Percentiles rank a stretch among this genome's conserved stretches.
Conservation (phyloP, 257 asterid genomes). For the Cordia subcordata region DNA sequence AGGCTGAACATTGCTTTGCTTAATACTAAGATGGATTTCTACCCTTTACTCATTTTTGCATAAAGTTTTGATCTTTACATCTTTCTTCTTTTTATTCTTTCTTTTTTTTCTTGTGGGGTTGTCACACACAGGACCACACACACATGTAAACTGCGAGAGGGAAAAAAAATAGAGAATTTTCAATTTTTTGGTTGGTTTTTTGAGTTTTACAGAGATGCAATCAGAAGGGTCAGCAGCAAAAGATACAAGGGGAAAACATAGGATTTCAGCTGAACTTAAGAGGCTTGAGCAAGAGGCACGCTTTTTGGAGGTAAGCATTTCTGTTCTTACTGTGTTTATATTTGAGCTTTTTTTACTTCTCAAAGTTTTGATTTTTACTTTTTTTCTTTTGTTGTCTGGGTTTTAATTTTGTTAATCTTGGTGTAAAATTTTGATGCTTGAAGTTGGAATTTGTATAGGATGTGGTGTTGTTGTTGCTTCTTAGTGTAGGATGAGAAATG, state of each 20-base stretch:
- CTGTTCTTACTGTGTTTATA: neutral
- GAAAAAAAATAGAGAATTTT: neutral
- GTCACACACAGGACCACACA: neutral
- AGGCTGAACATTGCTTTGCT: neutral
- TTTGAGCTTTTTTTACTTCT: conserved; percentile 6
- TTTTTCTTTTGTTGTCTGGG: neutral
- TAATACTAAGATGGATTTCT: neutral
- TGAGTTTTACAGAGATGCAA: conserved; percentile 45
- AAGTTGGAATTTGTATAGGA: neutral
- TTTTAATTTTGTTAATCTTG: neutral
- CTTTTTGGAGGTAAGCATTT: conserved; percentile 71
- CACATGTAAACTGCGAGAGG: neutral
- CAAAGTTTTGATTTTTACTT: conserved; percentile 1
- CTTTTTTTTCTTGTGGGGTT: neutral
- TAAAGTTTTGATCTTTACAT: neutral
- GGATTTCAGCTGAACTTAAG: conserved; percentile 88
- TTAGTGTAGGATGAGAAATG: neutral
- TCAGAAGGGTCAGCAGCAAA: conserved; percentile 47
- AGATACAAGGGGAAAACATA: conserved; percentile 86
- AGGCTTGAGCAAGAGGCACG: conserved; percentile 94
- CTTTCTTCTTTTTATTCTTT: neutral
- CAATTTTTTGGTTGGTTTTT: neutral
- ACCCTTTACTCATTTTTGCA: neutral
- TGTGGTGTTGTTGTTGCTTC: too few relatives aligned
- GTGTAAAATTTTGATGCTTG: neutral